Evolutionary conservation across 2,329 filamentous ascomycete species (phyloP).

Genomic region (Plectosphaerella plurivora): DNA sequence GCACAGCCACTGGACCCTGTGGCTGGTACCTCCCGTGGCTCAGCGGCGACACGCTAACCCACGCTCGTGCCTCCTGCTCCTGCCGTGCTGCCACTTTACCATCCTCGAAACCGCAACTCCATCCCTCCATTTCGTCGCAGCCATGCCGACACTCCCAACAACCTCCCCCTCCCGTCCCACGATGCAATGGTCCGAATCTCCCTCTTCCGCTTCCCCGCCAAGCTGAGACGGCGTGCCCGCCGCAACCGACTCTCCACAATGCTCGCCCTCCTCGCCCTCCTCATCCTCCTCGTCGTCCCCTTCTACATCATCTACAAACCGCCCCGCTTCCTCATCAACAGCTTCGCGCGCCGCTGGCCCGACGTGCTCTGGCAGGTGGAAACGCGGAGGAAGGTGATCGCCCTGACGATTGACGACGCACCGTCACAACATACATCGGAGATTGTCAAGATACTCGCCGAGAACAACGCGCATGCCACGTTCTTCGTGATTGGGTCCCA

Average conservation of each 20-base stretch:
- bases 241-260: slow-evolving; percentile 56
- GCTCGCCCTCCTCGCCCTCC: slow-evolving; percentile 31
- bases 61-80: too few species aligned
- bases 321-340: slow-evolving; percentile 63
- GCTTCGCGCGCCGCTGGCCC: slow-evolving; percentile 68
- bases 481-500: slow-evolving; percentile 88
- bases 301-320: slow-evolving; percentile 64
- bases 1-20: too few species aligned
- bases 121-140: too few species aligned
- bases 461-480: slow-evolving; percentile 67
- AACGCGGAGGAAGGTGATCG: slow-evolving; percentile 60
- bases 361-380: slow-evolving; percentile 72
- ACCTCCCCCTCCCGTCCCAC: too few species aligned
- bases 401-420: slow-evolving; percentile 83
- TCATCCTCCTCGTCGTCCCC: slow-evolving; percentile 29
- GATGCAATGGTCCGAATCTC: slow-evolving; percentile 26
- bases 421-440: slow-evolving; percentile 68
- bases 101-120: too few species aligned
- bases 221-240: slow-evolving; percentile 52
- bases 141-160: too few species aligned
- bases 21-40: too few species aligned
- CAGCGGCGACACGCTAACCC: too few species aligned
- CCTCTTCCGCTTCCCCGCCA: slow-evolving; percentile 50
- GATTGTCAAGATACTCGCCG: slow-evolving; percentile 64
- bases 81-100: too few species aligned